Base-by-base conservation (phyloP, 2,329 filamentous ascomycete genomes). In the Geoglossum cookeanum region DNA sequence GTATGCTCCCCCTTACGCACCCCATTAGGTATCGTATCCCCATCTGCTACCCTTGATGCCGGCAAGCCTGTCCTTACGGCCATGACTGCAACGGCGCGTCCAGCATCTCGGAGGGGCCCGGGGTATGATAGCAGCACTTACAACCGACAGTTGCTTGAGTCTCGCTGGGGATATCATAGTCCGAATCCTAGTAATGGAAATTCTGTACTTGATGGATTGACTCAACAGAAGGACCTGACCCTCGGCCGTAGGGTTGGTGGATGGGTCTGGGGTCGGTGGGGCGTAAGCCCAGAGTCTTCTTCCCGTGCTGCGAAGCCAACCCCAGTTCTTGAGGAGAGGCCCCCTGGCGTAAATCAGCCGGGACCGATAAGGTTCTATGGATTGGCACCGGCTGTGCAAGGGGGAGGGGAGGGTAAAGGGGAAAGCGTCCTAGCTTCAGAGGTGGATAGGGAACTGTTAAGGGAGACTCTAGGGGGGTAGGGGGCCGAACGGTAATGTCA, bases 81-180 rank as follows among this genome's bases (percentile, higher is more conserved):
- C 45, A 65, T 66, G 9, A 75, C 76, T n/a, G 72, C 83, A 4
- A 78, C 73, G 0, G 80, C 81, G 0, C 75, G 74, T 32, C 78
- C 58, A 32, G 65, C 80, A 3, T 81, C 76, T n/a, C 56, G 79
- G 69, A 54, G 73, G 68, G 59, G 71, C 64, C 42, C 70, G 64
- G 56, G 71, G 65, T 35, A 77, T 68, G 68, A 81, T 60, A 78
- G 78, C 58, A 72, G 71, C 4, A 70, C 66, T 7, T 69, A 80
- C 30, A 73, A 84, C 30, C 76, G 81, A n/a, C 78, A 82, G 22
- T 35, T 29, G 59, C 57, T 8, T 15, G 55, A 32, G n/a, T 30
- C 37, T 37, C 55, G 22, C 7, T 7, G 30, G 3, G 29, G 37
- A n/a, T 3, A 32, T 11, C 32, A 48, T 3, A 15, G 13, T 15